Conservation (phyloP, 306 rosid genomes). For the Abrus pulchellus region DNA sequence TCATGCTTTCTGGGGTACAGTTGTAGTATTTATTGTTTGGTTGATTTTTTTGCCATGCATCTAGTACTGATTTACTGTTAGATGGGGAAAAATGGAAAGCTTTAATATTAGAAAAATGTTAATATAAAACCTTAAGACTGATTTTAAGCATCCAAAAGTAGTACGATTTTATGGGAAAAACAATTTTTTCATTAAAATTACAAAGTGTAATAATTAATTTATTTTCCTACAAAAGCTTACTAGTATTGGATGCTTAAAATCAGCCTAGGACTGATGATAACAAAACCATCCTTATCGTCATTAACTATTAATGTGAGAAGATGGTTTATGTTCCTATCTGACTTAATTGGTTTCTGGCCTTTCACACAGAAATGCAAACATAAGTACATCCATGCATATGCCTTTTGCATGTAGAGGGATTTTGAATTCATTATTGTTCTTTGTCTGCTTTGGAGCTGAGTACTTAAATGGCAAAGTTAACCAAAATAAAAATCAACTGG, state of each 20-base stretch:
- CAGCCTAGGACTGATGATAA: no score
- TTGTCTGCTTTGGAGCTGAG: slow-evolving; percentile 20
- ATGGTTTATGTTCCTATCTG: slow-evolving; percentile 19
- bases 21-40: slow-evolving; percentile 15
- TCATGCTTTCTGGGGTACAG: neutral
- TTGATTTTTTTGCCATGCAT: slow-evolving; percentile 44
- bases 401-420: slow-evolving; percentile 27
- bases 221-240: no score
- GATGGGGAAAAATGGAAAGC: slow-evolving; percentile 22
- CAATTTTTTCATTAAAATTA: no score
- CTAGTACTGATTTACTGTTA: slow-evolving; percentile 21
- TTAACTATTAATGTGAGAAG: slow-evolving; percentile 30
- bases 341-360: slow-evolving; percentile 35
- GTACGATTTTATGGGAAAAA: no score
- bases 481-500: slow-evolving; percentile 26
- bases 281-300: neutral
- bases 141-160: no score
- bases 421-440: slow-evolving; percentile 32
- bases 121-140: no score
- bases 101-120: neutral
- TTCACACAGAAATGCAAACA: slow-evolving; percentile 6
- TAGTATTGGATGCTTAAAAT: no score
- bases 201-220: no score
- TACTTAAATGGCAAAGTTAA: slow-evolving; percentile 38
- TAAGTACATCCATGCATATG: slow-evolving; percentile 29